Evolutionary conservation across 129 eudicot species (phyloP).

Genomic region (Chrysanthemum makinoi): DNA sequence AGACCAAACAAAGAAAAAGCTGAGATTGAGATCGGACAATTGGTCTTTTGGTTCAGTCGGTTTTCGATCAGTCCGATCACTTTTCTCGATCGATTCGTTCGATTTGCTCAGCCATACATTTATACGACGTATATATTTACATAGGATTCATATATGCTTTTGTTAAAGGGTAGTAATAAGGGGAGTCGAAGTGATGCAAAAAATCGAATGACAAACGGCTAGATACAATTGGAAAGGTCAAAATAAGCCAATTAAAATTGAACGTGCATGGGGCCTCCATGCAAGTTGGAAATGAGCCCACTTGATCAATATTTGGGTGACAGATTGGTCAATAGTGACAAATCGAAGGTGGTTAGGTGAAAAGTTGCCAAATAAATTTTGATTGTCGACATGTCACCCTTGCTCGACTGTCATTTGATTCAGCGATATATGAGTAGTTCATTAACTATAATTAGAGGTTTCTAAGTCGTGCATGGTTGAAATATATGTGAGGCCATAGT

Average conservation of each 20-base stretch:
- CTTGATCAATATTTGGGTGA: not conserved
- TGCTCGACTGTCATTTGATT: too few species aligned
- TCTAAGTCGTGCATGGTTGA: too few species aligned
- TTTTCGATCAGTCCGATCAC: too few species aligned
- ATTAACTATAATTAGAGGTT: too few species aligned
- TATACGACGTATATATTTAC: not conserved
- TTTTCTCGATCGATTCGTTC: too few species aligned
- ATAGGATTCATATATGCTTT: not conserved
- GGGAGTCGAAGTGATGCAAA: not conserved
- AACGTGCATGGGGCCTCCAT: not conserved
- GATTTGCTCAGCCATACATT: too few species aligned
- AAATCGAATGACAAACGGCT: not conserved
- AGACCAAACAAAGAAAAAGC: too few species aligned
- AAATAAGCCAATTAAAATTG: not conserved
- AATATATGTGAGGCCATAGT: too few species aligned
- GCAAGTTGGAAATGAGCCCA: slow-evolving; percentile 1
- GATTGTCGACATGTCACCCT: not conserved
- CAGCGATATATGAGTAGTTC: too few species aligned
- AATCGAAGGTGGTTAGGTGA: not conserved
- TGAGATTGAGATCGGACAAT: too few species aligned
- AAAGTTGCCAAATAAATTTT: not conserved
- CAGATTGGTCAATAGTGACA: not conserved
- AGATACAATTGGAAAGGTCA: not conserved
- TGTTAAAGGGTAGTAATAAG: not conserved
- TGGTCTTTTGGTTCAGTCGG: too few species aligned